Evolutionary conservation across 1,284 basidiomycete species (phyloP), one percentile per base, ranked within the genome.

Genomic region (Ceratobasidium sp.): DNA sequence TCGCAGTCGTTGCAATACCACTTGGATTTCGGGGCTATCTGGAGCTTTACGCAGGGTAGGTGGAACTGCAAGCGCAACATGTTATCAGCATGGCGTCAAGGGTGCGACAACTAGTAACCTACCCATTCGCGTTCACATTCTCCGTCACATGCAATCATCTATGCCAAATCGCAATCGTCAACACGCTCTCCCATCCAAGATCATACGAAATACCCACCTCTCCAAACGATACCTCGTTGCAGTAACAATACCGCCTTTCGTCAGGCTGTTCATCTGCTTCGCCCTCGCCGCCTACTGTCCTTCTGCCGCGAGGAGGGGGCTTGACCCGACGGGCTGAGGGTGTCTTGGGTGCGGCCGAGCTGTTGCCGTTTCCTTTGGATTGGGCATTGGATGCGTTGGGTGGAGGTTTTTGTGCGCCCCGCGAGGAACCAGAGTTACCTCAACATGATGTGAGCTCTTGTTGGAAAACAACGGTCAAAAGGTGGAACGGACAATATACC

Each of bases 101-200:
- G 74, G 54, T 63, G 76, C 63, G 68, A 51, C 9, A 14, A 7
- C 11, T 5, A 51, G 34, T 14, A 24, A 83, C 88, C 79, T 78
- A 90, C 92, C 93, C 93, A 95, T 88, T 94, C 92, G 48, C 84
- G 82, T 77, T 86, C 83, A 79, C 93, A 95, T 39, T 83, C 81
- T 76, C 87, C 87, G 80, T 95, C 94, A 79, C 93, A 95, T 2
- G 84, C 93, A 76, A 95, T 89, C 94, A 95, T 95, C 92, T 94
- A 77, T 8, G 13, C 39, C 39, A 41, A 41, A 34, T 43, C n/a
- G 9, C 22, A 34, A 37, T 59, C 37, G 22, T 59, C 7, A 59
- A 31, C 7, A 54, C 14, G 11, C n/a, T 14, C 2, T 22, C 39
- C 7, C 9, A 24, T 61, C 27, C 19, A 41, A 13, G 53, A 22